Evolutionary conservation across 1,139 yeast genomes (phyloP).

Genomic region (Candida sp.): DNA sequence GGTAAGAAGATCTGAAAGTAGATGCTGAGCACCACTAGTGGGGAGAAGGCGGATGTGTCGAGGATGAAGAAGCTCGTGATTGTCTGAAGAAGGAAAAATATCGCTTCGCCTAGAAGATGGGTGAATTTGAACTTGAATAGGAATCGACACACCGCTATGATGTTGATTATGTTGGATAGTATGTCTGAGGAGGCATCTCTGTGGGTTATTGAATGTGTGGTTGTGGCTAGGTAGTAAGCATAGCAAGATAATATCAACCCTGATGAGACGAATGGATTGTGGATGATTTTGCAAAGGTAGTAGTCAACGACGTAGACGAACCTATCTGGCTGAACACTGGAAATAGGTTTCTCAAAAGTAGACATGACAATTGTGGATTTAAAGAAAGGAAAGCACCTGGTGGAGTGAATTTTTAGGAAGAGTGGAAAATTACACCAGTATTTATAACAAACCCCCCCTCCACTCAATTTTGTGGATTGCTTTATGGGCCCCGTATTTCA

Average conservation of each 20-base stretch:
- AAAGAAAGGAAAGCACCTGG: too few relatives aligned
- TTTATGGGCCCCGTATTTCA: too few relatives aligned
- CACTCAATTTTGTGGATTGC: too few relatives aligned
- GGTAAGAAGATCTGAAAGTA: slow-evolving; percentile 16
- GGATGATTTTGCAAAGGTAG: slow-evolving; percentile 14
- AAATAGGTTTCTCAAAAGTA: not conserved
- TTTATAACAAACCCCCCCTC: too few relatives aligned
- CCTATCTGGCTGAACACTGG: slow-evolving; percentile 1
- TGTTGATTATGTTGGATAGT: slow-evolving; percentile 23
- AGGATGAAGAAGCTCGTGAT: not conserved
- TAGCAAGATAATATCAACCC: slow-evolving; percentile 61
- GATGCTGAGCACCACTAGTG: slow-evolving; percentile 20
- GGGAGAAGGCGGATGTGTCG: too few relatives aligned
- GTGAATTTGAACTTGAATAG: slow-evolving; percentile 6
- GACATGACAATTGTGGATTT: not conserved
- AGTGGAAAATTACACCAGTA: too few relatives aligned
- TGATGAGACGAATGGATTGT: slow-evolving; percentile 69
- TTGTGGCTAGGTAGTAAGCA: slow-evolving; percentile 27
- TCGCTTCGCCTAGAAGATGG: slow-evolving; percentile 7
- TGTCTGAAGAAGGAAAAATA: slow-evolving; percentile 10
- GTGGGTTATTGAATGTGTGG: not conserved
- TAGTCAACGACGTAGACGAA: slow-evolving; percentile 13
- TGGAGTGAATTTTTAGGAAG: too few relatives aligned
- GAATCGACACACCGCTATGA: slow-evolving; percentile 25
- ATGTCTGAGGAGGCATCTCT: slow-evolving; percentile 16